Evolutionary conservation across 768 basidiomycete species (phyloP).

Genomic region (Goffeauzyma gilvescens): DNA sequence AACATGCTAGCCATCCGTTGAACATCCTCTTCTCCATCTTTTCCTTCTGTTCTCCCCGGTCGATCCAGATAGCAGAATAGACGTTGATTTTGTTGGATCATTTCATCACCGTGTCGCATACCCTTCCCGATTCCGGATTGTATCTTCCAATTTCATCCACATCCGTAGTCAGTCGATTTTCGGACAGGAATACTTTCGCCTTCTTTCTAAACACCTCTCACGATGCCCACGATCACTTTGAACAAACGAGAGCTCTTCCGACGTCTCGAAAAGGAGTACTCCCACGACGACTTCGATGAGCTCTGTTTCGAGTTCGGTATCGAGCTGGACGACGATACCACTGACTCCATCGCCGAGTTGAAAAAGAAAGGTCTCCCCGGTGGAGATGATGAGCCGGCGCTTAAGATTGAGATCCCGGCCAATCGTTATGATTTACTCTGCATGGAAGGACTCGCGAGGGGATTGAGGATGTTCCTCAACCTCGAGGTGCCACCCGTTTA

Average conservation of each 20-base stretch:
- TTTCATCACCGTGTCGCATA: too few relatives aligned
- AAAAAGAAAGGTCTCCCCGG: slow-evolving; percentile 60
- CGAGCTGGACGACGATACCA: slow-evolving; percentile 95
- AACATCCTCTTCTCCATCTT: too few relatives aligned
- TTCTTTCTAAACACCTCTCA: too few relatives aligned
- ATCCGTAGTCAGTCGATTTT: too few relatives aligned
- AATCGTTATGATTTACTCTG: slow-evolving; percentile 88
- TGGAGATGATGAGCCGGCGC: slow-evolving; percentile 61
- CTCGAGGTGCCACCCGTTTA: slow-evolving; percentile 51
- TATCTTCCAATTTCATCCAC: too few relatives aligned
- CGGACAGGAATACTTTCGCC: too few relatives aligned
- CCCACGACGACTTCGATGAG: slow-evolving; percentile 80
- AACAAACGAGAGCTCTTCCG: slow-evolving; percentile 90
- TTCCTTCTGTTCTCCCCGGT: too few relatives aligned
- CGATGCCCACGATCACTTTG: slow-evolving; percentile 72
- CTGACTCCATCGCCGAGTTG: slow-evolving; percentile 61
- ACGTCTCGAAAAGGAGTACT: slow-evolving; percentile 61
- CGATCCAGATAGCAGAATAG: too few relatives aligned
- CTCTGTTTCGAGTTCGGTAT: slow-evolving; percentile 94
- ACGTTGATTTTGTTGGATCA: too few relatives aligned
- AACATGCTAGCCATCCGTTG: too few relatives aligned
- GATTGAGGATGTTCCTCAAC: slow-evolving; percentile 62
- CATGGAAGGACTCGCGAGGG: slow-evolving; percentile 82
- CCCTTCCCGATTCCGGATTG: too few relatives aligned
- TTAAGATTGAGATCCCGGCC: slow-evolving; percentile 61